phyloP scores from a whole-genome alignment of 441 rosid genomes.

The Raphanus hybrid region DNA sequence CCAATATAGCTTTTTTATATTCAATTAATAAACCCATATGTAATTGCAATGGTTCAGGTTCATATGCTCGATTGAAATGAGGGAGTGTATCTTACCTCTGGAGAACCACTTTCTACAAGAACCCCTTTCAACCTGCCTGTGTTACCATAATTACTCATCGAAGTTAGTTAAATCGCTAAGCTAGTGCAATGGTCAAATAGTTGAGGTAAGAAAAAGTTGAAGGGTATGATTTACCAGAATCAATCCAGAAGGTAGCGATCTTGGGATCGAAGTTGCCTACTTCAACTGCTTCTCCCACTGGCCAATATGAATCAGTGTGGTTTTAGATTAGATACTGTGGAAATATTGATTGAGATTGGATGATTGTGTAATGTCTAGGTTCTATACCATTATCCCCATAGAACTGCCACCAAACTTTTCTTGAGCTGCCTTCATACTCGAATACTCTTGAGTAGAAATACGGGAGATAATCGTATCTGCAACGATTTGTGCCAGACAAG shows the following conservation, averaged over 20 bases:
- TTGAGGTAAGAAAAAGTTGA: background rate
- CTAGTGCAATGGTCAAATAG: background rate
- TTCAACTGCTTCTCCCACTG: conserved; percentile 91
- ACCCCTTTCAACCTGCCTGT: conserved; percentile 93
- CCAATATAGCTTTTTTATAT: background rate
- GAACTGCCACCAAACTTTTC: conserved; percentile 97
- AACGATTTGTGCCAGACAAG: conserved; percentile 23
- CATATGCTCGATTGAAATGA: background rate
- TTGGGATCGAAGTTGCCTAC: conserved; percentile 89
- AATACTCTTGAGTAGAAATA: conserved; percentile 90
- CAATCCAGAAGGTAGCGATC: conserved; percentile 93
- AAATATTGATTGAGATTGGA: background rate
- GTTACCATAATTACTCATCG: conserved; percentile 18
- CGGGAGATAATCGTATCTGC: conserved; percentile 93
- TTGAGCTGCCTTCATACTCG: conserved; percentile 88
- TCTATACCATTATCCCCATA: conserved; percentile 85
- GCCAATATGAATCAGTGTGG: conserved; percentile 27
- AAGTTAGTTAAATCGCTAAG: conserved; percentile 9
- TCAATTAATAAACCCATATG: background rate
- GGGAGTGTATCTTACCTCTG: conserved; percentile 65
- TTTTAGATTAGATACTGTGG: background rate
- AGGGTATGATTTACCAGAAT: conserved; percentile 57
- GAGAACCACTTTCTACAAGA: conserved; percentile 88
- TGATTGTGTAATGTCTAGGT: background rate
- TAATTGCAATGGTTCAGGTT: background rate